Percentiles rank a stretch among this genome's conserved stretches.
phyloP scores from a whole-genome alignment of 2,329 filamentous ascomycete genomes.

The Tolypocladium sp. region DNA sequence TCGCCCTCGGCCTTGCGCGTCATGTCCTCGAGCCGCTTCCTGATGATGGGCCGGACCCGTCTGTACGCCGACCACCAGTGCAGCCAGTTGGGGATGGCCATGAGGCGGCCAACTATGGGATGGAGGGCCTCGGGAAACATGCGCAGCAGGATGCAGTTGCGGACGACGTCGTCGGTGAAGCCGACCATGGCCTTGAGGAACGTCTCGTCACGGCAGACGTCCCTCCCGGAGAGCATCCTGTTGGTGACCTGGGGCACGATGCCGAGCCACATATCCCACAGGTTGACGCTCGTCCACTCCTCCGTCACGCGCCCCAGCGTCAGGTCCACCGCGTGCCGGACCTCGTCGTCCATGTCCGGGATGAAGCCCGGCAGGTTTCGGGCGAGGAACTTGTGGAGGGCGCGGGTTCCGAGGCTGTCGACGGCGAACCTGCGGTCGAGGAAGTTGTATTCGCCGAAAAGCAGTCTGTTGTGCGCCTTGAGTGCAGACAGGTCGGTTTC shows the following conservation, averaged over 20 bases:
- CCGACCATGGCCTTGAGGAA: constrained; percentile 37
- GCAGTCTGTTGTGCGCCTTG: constrained; percentile 28
- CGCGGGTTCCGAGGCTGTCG: constrained; percentile 28
- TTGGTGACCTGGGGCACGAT: constrained; percentile 35
- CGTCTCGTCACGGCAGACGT: constrained; percentile 28
- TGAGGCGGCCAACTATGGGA: constrained; percentile 36
- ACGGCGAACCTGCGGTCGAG: constrained; percentile 23
- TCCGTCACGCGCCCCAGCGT: constrained; percentile 23
- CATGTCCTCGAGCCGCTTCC: constrained; percentile 37
- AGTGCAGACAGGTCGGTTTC: constrained; percentile 30
- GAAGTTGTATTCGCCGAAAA: constrained; percentile 33
- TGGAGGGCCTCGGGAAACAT: constrained; percentile 38
- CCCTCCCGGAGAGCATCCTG: constrained; percentile 29
- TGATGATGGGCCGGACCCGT: constrained; percentile 36
- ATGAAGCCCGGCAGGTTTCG: constrained; percentile 29
- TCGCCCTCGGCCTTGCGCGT: constrained; percentile 28
- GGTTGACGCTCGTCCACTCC: constrained; percentile 28
- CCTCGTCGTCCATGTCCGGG: constrained; percentile 30
- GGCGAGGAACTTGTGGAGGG: constrained; percentile 33
- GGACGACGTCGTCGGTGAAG: constrained; percentile 40
- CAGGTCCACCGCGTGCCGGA: constrained; percentile 23
- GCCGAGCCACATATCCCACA: constrained; percentile 34
- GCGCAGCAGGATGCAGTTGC: constrained; percentile 34
- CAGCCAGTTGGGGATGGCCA: constrained; percentile 34
- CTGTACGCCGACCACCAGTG: constrained; percentile 33